Percentiles rank a stretch among this genome's conserved stretches.
These are phyloP conservation scores for Pelargonium exstipulatum DNA, from an alignment of 441 rosid species.

Conservation along the genomic window DNA sequence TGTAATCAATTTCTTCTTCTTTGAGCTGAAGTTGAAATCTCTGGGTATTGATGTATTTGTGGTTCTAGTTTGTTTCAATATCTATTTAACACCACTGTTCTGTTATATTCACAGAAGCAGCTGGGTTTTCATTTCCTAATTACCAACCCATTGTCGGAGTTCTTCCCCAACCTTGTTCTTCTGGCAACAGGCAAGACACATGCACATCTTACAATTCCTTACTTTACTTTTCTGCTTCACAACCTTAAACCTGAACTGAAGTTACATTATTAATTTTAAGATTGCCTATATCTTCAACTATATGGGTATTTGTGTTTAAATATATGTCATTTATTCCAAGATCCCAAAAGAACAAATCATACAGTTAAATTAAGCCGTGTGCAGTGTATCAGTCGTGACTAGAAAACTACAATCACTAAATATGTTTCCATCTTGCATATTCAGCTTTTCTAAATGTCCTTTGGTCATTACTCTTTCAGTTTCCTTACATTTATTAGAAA, in stretches of 20 bases:
- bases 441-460: no score
- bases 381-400: not conserved
- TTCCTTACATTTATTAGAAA: not conserved
- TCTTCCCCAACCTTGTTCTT: conserved; percentile 54
- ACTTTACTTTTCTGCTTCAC: conserved; percentile 10
- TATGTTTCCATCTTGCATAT: no score
- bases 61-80: conserved; percentile 2
- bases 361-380: not conserved
- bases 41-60: not conserved
- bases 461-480: not conserved
- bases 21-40: conserved; percentile 5
- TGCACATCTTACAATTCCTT: conserved; percentile 10
- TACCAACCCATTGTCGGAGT: conserved; percentile 52
- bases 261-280: conserved; percentile 6
- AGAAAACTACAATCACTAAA: not conserved
- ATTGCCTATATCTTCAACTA: conserved; percentile 11
- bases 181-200: conserved; percentile 46
- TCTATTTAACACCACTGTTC: conserved; percentile 19
- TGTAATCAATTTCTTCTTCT: not conserved
- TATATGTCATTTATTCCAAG: no score
- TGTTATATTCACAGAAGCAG: conserved; percentile 39
- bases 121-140: conserved; percentile 39
- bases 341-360: no score
- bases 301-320: not conserved
- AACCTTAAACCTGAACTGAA: conserved; percentile 8